phyloP scores from a whole-genome alignment of 1,284 basidiomycete genomes.

The Amylostereum areolatum region DNA sequence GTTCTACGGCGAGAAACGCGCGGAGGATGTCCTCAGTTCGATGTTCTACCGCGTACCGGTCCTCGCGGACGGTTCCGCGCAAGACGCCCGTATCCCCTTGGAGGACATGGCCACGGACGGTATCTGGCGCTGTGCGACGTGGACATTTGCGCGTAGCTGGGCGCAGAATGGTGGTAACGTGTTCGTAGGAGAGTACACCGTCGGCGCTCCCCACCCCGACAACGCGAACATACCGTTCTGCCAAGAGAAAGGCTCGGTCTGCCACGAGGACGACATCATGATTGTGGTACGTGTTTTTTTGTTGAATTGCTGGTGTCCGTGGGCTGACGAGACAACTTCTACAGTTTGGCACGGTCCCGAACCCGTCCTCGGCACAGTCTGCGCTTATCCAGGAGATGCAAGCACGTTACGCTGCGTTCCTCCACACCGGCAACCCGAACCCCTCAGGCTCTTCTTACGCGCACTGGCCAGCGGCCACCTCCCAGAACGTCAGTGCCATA shows the following conservation, averaged over 20 bases:
- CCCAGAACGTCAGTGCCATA: constrained; percentile 44
- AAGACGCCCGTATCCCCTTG: constrained; percentile 51
- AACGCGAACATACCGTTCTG: constrained; percentile 55
- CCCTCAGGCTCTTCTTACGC: constrained; percentile 28
- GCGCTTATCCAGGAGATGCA: constrained; percentile 61
- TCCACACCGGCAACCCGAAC: constrained; percentile 56
- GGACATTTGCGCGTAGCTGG: constrained; percentile 67
- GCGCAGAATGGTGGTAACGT: constrained; percentile 55
- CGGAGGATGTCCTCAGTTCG: constrained; percentile 40
- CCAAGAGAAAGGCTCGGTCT: constrained; percentile 46
- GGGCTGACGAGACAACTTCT: constrained; percentile 7
- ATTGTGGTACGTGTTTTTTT: constrained; percentile 52
- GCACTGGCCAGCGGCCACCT: constrained; percentile 46
- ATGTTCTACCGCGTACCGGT: constrained; percentile 42
- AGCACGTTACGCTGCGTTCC: constrained; percentile 61
- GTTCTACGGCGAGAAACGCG: constrained; percentile 45
- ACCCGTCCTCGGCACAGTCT: constrained; percentile 49
- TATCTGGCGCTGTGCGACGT: constrained; percentile 63
- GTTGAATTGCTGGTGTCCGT: background rate
- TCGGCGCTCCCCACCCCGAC: constrained; percentile 65
- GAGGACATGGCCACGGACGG: constrained; percentile 64
- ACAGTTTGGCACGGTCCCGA: constrained; percentile 62
- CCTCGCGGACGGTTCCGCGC: constrained; percentile 22
- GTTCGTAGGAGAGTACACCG: constrained; percentile 62
- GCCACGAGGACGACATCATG: constrained; percentile 72